Evolutionary conservation across 306 rosid genomes (phyloP).

Genomic region (Chamaecrista fasciculata): DNA sequence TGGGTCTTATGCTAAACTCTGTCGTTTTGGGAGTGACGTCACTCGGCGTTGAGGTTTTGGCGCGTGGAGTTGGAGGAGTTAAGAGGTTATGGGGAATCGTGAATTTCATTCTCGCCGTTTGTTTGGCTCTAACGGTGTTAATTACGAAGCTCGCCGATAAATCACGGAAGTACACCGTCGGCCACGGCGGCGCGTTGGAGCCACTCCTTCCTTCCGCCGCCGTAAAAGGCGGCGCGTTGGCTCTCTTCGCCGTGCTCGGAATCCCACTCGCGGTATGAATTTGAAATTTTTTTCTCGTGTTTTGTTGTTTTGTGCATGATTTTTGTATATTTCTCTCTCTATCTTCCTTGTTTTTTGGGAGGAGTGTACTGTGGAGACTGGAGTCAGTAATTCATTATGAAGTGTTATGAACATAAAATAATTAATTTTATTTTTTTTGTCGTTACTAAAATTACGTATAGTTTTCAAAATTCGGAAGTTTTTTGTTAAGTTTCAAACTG

Average conservation of each 20-base stretch:
- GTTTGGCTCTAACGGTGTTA: conserved; percentile 41
- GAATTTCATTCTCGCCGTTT: conserved; percentile 52
- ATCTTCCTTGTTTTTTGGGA: too few relatives aligned
- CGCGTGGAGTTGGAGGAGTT: conserved; percentile 56
- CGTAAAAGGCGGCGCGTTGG: conserved; percentile 44
- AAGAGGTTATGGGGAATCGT: conserved; percentile 67
- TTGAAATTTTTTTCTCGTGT: background rate
- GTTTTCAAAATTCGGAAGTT: too few relatives aligned
- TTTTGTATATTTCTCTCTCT: too few relatives aligned
- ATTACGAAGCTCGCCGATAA: conserved; percentile 53
- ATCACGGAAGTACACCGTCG: conserved; percentile 4
- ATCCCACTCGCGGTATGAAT: conserved; percentile 62
- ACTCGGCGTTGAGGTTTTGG: conserved; percentile 43
- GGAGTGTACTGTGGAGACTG: too few relatives aligned
- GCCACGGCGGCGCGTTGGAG: background rate
- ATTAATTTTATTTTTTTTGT: too few relatives aligned
- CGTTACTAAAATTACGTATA: too few relatives aligned
- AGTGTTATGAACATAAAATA: too few relatives aligned
- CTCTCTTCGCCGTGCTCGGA: conserved; percentile 55
- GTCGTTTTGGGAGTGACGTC: conserved; percentile 58
- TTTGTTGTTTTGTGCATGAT: too few relatives aligned
- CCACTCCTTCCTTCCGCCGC: conserved; percentile 24
- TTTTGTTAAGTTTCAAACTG: too few relatives aligned
- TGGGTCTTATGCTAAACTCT: conserved; percentile 61
- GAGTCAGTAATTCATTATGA: too few relatives aligned